A percentile compares a stretch with the other conserved stretches of the same genome.
phyloP scores from a whole-genome alignment of 2,329 filamentous ascomycete genomes.

The Ceratocystis papillata region DNA sequence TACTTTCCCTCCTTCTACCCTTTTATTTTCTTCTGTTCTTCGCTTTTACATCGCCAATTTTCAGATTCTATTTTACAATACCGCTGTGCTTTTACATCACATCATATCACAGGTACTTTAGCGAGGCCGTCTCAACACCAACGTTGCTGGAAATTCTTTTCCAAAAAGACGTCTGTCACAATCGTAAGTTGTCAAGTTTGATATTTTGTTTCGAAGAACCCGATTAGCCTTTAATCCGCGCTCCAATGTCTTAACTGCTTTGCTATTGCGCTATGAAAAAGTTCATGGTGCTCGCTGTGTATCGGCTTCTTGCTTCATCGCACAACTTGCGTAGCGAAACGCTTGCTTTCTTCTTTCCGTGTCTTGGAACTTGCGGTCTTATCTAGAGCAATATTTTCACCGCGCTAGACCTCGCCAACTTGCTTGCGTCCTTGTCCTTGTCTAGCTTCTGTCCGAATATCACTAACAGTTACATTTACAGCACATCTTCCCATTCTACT shows the following conservation, averaged over 20 bases:
- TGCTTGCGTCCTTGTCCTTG: not conserved
- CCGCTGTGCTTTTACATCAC: too few relatives aligned
- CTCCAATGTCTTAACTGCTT: not conserved
- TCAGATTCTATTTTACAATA: too few relatives aligned
- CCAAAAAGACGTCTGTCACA: not conserved
- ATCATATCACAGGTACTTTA: not conserved
- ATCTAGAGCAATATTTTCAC: not conserved
- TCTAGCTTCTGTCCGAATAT: not conserved
- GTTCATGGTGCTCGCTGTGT: not conserved
- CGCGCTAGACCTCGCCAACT: not conserved
- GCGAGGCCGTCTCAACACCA: not conserved
- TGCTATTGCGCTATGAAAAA: not conserved
- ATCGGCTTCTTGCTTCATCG: constrained; percentile 12
- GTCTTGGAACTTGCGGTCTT: not conserved
- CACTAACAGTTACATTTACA: constrained; percentile 6
- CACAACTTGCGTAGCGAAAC: not conserved
- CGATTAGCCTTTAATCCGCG: not conserved
- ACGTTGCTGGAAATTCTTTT: not conserved
- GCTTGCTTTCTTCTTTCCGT: not conserved
- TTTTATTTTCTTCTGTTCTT: not conserved
- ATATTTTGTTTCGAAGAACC: not conserved
- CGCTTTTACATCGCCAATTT: not conserved
- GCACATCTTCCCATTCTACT: not conserved
- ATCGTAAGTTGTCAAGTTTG: constrained; percentile 4
- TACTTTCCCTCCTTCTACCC: not conserved